Base-by-base conservation (phyloP, 768 basidiomycete species). In the Leucocoprinus sp. region DNA sequence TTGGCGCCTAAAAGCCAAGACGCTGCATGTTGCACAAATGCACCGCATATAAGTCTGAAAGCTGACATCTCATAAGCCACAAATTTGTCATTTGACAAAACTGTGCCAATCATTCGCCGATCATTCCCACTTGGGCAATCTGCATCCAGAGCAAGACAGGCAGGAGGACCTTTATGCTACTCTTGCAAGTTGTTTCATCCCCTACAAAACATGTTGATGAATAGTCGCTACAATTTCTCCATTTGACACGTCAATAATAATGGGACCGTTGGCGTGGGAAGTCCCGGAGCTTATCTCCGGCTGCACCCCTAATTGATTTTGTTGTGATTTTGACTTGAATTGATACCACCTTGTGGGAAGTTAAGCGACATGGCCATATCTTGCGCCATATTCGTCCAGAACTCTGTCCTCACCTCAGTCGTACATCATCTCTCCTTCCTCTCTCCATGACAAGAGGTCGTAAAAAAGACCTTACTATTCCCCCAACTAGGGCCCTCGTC, bases 401-500 rank as follows among this genome's bases (percentile, higher is more conserved):
- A 56, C 55, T 49, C 57, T 54, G 50, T 42, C 48, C 47, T 45
- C 44, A 37, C 46, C 49, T 45, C 42, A 40, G 23, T n/a, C 17
- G 36, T 50, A 40, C 15, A 39, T 19, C 46, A 45, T 50, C 42
- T 50, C 37, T 50, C 42, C 43, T 39, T 43, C 44, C 41, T 26
- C 40, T 31, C 50, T 42, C 43, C 34, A 80, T 82, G 80, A 74
- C 78, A 42, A 68, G 80, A 60, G 80, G 80, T 34, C 75, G 80
- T 54, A 78, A 80, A 61, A 80, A 77, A 60, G 77, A 82, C 61
- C 60, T 74, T 28, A 74, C 76, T 18, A 78, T 76, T 42, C 76
- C 78, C 19, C 70, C 76, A 2, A 71, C 75, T 17, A 71, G 79
- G 22, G 71, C 76, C 33, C 69, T 82, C 22, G 66, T 73, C 37